Evolutionary conservation across 495 filamentous ascomycete genomes (phyloP).

Genomic region (Xylaria nigripes): DNA sequence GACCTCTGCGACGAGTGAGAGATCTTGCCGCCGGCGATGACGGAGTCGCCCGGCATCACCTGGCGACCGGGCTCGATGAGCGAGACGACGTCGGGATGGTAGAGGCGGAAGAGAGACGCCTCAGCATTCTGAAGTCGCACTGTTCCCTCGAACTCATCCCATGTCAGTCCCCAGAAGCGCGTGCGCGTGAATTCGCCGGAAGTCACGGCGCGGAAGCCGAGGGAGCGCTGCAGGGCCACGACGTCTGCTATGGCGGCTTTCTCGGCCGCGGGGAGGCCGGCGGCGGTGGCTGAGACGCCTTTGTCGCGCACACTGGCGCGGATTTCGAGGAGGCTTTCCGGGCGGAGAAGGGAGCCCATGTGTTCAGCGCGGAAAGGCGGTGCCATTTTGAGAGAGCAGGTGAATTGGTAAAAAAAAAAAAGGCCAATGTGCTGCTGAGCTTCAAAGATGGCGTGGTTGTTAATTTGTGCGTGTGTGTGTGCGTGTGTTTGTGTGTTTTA

Average conservation of each 20-base stretch:
- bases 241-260: slow-evolving; percentile 59
- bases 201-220: slow-evolving; percentile 60
- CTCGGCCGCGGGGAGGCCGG: slow-evolving; percentile 45
- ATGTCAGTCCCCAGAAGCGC: slow-evolving; percentile 60
- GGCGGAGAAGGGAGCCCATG: slow-evolving; percentile 72
- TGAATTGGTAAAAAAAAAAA: not conserved
- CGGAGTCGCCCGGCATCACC: slow-evolving; percentile 64
- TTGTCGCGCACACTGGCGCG: slow-evolving; percentile 51
- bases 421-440: too few species aligned
- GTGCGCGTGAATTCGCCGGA: slow-evolving; percentile 67
- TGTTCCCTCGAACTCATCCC: slow-evolving; percentile 62
- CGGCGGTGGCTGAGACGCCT: slow-evolving; percentile 46
- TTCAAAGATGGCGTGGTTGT: too few species aligned
- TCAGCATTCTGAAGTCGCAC: slow-evolving; percentile 58
- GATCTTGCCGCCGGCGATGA: slow-evolving; percentile 67
- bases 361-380: slow-evolving; percentile 81
- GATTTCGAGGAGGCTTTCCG: slow-evolving; percentile 54
- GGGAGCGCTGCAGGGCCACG: slow-evolving; percentile 55
- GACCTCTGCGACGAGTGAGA: slow-evolving; percentile 56
- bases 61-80: slow-evolving; percentile 52
- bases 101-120: slow-evolving; percentile 58
- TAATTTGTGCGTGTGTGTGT: too few species aligned
- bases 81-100: slow-evolving; percentile 72
- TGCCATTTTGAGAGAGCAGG: slow-evolving; percentile 11
- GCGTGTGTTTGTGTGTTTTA: too few species aligned